These are phyloP conservation scores for Adansonia digitata DNA, from an alignment of 345 rosid genomes.

Conservation along the genomic window DNA sequence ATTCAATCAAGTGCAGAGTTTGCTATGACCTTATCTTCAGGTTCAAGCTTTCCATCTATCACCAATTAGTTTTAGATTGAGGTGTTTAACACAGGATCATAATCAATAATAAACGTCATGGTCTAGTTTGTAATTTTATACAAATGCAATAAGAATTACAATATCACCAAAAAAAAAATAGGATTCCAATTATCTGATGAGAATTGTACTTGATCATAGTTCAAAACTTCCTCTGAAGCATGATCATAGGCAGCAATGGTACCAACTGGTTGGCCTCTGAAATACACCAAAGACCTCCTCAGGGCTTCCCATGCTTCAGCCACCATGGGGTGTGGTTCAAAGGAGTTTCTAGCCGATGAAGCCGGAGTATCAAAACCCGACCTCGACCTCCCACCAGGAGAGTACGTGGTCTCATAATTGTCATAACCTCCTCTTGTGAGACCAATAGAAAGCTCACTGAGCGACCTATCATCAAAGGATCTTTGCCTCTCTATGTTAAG, in stretches of 20 bases:
- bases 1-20: not conserved
- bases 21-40: not conserved
- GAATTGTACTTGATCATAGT: conserved; percentile 83
- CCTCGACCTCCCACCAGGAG: conserved; percentile 60
- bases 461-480: conserved; percentile 87
- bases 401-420: conserved; percentile 42
- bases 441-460: conserved; percentile 80
- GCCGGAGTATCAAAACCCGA: conserved; percentile 75
- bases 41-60: not conserved
- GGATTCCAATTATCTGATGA: conserved; percentile 8
- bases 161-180: not conserved
- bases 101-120: not conserved
- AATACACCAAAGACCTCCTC: conserved; percentile 65
- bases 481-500: conserved; percentile 86
- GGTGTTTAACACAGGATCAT: not conserved
- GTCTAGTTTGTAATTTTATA: not conserved
- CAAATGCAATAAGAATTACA: not conserved
- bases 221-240: conserved; percentile 91
- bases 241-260: conserved; percentile 88
- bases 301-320: conserved; percentile 97
- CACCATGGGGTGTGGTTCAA: conserved; percentile 93
- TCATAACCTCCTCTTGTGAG: conserved; percentile 48
- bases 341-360: conserved; percentile 77
- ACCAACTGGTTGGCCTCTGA: conserved; percentile 79
- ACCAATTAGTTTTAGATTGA: not conserved